Evolutionary conservation across 148 eudicot species (phyloP).

Genomic region (Simmondsia chinensis): DNA sequence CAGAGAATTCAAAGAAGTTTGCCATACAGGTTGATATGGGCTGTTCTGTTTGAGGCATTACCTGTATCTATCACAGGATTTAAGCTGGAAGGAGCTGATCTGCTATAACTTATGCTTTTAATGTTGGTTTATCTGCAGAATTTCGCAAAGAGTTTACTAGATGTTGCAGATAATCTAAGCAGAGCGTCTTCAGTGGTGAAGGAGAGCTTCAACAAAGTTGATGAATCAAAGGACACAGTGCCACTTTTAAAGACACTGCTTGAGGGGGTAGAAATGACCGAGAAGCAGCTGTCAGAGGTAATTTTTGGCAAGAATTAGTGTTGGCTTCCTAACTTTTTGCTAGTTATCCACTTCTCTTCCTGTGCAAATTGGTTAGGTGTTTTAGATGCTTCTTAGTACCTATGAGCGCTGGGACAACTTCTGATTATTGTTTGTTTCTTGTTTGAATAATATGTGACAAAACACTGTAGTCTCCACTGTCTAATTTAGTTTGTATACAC

Average conservation of each 20-base stretch:
- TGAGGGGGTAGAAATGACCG: conserved; percentile 97
- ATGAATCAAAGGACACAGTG: conserved; percentile 50
- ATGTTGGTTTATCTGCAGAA: conserved; percentile 37
- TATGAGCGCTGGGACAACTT: no score
- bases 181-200: conserved; percentile 78
- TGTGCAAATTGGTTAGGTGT: no score
- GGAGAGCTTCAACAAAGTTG: conserved; percentile 67
- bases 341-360: no score
- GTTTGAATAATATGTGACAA: no score
- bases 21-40: conserved; percentile 68
- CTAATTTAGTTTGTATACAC: no score
- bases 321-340: no score
- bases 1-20: conserved; percentile 80
- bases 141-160: conserved; percentile 84
- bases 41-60: background rate
- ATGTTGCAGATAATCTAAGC: conserved; percentile 89
- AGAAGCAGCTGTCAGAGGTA: conserved; percentile 88
- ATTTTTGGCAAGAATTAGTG: no score
- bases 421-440: no score
- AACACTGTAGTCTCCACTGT: no score
- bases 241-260: conserved; percentile 77
- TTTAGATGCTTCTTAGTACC: no score
- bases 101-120: no score
- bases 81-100: no score
- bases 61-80: background rate